Evolutionary conservation across 306 rosid species (phyloP).

Genomic region (Quercus ilex): DNA sequence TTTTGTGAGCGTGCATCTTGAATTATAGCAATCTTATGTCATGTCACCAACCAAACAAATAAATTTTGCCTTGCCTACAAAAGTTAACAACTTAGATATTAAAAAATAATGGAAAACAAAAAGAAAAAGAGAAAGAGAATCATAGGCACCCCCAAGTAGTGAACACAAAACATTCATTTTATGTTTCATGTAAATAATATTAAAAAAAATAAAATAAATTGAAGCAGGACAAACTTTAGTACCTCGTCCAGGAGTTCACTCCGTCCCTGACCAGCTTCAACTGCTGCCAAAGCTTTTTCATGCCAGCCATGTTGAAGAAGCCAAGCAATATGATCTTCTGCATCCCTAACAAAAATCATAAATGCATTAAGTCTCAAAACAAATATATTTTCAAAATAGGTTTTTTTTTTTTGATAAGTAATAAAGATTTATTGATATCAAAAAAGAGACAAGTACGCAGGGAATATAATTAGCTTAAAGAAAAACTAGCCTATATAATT

Average conservation of each 20-base stretch:
- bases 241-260: slow-evolving; percentile 98
- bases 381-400: neutral
- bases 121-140: neutral
- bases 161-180: neutral
- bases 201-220: neutral
- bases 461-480: too few species aligned
- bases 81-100: neutral
- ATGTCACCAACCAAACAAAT: neutral
- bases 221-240: slow-evolving; percentile 15
- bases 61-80: neutral
- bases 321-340: slow-evolving; percentile 99
- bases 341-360: slow-evolving; percentile 59
- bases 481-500: too few species aligned
- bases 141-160: neutral
- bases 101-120: neutral
- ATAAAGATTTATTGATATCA: too few species aligned
- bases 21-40: neutral
- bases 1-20: too few species aligned
- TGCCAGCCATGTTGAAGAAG: slow-evolving; percentile 97
- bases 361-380: slow-evolving; percentile 16
- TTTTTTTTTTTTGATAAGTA: neutral
- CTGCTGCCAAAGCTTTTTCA: slow-evolving; percentile 96
- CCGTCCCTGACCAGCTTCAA: slow-evolving; percentile 94
- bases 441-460: too few species aligned
- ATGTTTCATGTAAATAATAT: neutral